Evolutionary conservation across 108 stramenopile species (phyloP).

Genomic region (Nitzschia sp.): DNA sequence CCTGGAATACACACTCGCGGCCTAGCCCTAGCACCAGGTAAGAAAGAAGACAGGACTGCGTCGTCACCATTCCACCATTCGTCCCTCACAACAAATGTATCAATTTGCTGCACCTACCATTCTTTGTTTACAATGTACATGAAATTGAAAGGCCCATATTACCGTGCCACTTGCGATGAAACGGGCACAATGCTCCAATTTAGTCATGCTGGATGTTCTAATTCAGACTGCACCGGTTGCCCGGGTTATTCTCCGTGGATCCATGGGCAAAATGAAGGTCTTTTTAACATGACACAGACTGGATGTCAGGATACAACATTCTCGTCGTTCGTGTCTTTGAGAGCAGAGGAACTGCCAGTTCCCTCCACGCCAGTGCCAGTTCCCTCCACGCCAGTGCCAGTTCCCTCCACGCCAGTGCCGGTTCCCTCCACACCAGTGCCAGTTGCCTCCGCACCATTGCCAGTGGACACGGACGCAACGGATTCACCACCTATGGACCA

Average conservation of each 20-base stretch:
- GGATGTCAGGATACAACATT: not conserved
- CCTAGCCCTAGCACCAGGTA: not conserved
- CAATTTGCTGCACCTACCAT: not conserved
- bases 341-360: not conserved
- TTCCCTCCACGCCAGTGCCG: not conserved
- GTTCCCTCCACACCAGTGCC: not conserved
- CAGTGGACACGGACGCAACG: too few relatives aligned
- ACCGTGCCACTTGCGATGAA: not conserved
- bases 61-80: not conserved
- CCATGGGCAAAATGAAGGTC: not conserved
- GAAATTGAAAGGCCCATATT: not conserved
- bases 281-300: not conserved
- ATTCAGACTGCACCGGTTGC: not conserved
- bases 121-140: not conserved
- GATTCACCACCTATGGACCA: too few relatives aligned
- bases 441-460: not conserved
- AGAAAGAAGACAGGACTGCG: not conserved
- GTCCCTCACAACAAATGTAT: not conserved
- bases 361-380: not conserved
- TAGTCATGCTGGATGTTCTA: not conserved
- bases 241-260: not conserved
- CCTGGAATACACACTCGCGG: not conserved
- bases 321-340: not conserved
- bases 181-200: not conserved
- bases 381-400: not conserved